Evolutionary conservation across 2,329 filamentous ascomycete species (phyloP), one percentile per base, ranked within the genome.

Genomic region (Scytalidium sp.): DNA sequence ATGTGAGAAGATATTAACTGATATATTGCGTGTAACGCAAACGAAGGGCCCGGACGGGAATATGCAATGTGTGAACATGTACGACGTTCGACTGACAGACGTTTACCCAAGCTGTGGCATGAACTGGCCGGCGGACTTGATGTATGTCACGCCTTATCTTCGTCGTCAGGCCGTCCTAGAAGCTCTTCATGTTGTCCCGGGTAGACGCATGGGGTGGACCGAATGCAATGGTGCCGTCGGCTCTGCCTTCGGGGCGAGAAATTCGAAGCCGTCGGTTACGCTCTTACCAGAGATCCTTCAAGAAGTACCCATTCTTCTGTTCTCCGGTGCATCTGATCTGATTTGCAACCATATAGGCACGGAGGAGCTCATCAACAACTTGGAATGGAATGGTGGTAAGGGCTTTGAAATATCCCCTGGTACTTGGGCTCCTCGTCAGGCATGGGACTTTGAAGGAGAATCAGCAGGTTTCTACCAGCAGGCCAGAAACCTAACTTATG

Each of bases 291-390:
- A 81, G 3, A 70, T 99, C 17, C 76, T 99, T 9, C 78, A 85
- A 56, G 78, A 94, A 50, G 71, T 97, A 9, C 86, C 87, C 1
- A 79, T 96, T 39, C 73, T 96, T 1, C 81, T 99, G 19, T 99
- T 97, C 73, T 97, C 91, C 2, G 94, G 94, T 46, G 88, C 92
- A 53, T 84, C 96, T 61, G 94, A 99, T 67, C 74, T 97, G 20
- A 97, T 99, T 60, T 99, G 94, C 79, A 99, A 99, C 67, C 91
- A 99, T 65, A 73, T 97, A 23, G 94, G 94, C 51, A 99, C 94
- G 0, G 94, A 99, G 66, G 81, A 88, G 22, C 70, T 99, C 58
- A 96, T 99, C 64, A 84, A 87, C 67, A 92, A 90, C 63, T 84
- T 99, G 82, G 74, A 86, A 58, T 99, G 92, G 90, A 94, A 91